These are phyloP conservation scores for Pichia membranifaciens DNA, from an alignment of 805 yeast genomes.

Conservation along the genomic window DNA sequence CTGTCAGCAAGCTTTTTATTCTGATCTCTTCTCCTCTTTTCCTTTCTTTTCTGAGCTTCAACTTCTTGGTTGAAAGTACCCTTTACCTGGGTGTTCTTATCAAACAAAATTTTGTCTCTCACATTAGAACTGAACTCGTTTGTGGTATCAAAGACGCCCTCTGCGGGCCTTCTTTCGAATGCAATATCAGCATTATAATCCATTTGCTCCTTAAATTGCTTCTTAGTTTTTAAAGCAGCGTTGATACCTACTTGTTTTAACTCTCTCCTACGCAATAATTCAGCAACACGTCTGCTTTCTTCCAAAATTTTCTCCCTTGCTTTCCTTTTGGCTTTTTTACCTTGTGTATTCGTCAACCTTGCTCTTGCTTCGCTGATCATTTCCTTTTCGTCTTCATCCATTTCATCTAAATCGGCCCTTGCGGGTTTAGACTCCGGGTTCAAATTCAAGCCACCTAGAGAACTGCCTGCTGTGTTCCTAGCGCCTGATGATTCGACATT, in stretches of 20 bases:
- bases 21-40: conserved; percentile 12
- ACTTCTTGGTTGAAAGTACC: conserved; percentile 41
- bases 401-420: conserved; percentile 67
- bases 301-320: conserved; percentile 77
- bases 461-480: conserved; percentile 10
- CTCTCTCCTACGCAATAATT: conserved; percentile 74
- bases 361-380: conserved; percentile 95
- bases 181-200: conserved; percentile 84
- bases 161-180: conserved; percentile 62
- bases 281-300: conserved; percentile 70
- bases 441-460: conserved; percentile 54
- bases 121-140: conserved; percentile 40
- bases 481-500: conserved; percentile 12
- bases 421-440: conserved; percentile 77
- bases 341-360: conserved; percentile 85
- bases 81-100: conserved; percentile 34
- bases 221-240: conserved; percentile 43
- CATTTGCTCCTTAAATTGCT: conserved; percentile 52
- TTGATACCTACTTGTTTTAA: conserved; percentile 73
- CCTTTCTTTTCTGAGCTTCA: conserved; percentile 25
- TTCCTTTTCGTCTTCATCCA: conserved; percentile 85
- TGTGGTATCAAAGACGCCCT: conserved; percentile 61
- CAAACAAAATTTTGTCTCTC: conserved; percentile 36
- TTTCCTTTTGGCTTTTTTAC: conserved; percentile 89
- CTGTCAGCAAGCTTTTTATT: conserved; percentile 6